Conservation (phyloP, 75 land plant genomes). For the Sequoiadendron giganteum region DNA sequence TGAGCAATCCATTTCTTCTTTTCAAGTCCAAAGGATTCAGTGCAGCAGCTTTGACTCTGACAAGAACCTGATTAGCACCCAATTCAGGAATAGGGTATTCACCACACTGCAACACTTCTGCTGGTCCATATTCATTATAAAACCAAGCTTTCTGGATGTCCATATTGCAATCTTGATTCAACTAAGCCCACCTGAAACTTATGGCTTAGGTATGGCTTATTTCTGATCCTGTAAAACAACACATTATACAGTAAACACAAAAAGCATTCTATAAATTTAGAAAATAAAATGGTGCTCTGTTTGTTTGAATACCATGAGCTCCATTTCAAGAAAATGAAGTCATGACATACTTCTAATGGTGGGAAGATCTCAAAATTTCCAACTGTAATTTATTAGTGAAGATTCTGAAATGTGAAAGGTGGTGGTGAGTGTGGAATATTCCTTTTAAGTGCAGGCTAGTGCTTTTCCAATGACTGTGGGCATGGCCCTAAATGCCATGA, state of each 20-base stretch:
- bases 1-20: slow-evolving; percentile 34
- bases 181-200: not conserved
- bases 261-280: not conserved
- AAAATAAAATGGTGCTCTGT: not conserved
- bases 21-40: slow-evolving; percentile 46
- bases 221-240: not conserved
- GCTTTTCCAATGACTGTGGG: not conserved
- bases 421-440: slow-evolving; percentile 11
- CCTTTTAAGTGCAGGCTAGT: not conserved
- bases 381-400: not conserved
- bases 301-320: not conserved
- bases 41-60: slow-evolving; percentile 45
- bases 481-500: not conserved
- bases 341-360: not conserved
- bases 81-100: slow-evolving; percentile 33
- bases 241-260: not conserved
- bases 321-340: not conserved
- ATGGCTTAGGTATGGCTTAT: not conserved
- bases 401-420: not conserved
- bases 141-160: slow-evolving; percentile 36
- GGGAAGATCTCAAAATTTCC: not conserved
- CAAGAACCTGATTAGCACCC: slow-evolving; percentile 33
- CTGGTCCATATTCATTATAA: slow-evolving; percentile 36
- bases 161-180: not conserved
- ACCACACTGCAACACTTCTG: slow-evolving; percentile 36